Conservation (phyloP, 805 yeast species). For the Jamesozyma piceae region DNA sequence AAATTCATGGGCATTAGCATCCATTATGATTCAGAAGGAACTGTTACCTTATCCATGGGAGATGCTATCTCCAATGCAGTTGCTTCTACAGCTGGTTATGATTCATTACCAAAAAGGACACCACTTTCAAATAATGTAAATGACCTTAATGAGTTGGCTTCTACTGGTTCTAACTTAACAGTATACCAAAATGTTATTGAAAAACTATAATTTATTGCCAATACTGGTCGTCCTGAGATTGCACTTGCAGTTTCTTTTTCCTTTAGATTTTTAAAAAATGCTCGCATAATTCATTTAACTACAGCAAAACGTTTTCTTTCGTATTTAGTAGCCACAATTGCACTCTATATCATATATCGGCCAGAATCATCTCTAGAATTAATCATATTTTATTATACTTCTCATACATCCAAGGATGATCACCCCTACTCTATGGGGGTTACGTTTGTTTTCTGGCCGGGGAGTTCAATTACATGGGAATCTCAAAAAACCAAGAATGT, state of each 20-base stretch:
- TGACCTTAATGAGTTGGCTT: too few relatives aligned
- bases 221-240: conserved; percentile 11
- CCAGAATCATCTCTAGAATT: neutral
- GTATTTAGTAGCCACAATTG: conserved; percentile 6
- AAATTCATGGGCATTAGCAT: too few relatives aligned
- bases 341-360: conserved; percentile 1
- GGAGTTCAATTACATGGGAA: conserved; percentile 9
- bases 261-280: conserved; percentile 5
- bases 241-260: conserved; percentile 4
- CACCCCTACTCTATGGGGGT: conserved; percentile 9
- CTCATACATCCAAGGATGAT: conserved; percentile 3
- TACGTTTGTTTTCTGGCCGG: conserved; percentile 6
- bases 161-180: neutral
- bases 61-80: too few relatives aligned
- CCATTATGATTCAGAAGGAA: too few relatives aligned
- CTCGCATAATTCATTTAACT: conserved; percentile 3
- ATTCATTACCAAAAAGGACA: too few relatives aligned
- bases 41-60: too few relatives aligned
- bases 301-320: conserved; percentile 4
- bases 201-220: conserved; percentile 5
- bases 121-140: too few relatives aligned
- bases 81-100: too few relatives aligned
- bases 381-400: conserved; percentile 1
- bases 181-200: neutral
- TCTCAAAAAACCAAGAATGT: conserved; percentile 7